Percentiles rank a stretch among this genome's conserved stretches.
Conservation (phyloP, 1,139 yeast genomes). For the Kluyveromyces marxianus region DNA sequence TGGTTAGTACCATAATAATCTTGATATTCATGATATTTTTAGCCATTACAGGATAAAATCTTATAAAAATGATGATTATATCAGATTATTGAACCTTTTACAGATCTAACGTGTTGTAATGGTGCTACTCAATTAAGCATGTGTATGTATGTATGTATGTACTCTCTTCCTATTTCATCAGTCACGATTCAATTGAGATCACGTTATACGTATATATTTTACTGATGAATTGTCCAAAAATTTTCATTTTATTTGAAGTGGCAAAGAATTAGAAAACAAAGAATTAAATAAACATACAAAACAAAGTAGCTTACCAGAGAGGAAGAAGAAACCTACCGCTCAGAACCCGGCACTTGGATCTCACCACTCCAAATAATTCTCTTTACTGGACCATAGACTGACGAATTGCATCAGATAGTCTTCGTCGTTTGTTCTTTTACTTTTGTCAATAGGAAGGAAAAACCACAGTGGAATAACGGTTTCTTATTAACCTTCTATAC, state of each 20-base stretch:
- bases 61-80: no score
- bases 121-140: no score
- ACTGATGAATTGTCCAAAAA: background rate
- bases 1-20: background rate
- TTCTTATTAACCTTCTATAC: background rate
- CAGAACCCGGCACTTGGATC: slow-evolving; percentile 3
- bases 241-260: slow-evolving; percentile 1
- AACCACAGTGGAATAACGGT: background rate
- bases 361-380: slow-evolving; percentile 4
- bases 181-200: background rate
- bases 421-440: background rate
- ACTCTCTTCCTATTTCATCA: no score
- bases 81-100: no score
- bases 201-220: background rate
- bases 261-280: slow-evolving; percentile 1
- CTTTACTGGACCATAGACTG: background rate
- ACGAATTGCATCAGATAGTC: background rate
- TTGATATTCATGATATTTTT: background rate
- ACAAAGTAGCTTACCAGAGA: background rate
- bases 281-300: background rate
- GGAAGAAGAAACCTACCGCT: background rate
- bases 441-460: background rate
- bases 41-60: no score
- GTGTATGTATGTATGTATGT: no score
- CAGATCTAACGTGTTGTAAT: no score